Evolutionary conservation across 306 rosid genomes (phyloP), one percentile per base, ranked within the genome.

Genomic region (Prunus fruticosa): DNA sequence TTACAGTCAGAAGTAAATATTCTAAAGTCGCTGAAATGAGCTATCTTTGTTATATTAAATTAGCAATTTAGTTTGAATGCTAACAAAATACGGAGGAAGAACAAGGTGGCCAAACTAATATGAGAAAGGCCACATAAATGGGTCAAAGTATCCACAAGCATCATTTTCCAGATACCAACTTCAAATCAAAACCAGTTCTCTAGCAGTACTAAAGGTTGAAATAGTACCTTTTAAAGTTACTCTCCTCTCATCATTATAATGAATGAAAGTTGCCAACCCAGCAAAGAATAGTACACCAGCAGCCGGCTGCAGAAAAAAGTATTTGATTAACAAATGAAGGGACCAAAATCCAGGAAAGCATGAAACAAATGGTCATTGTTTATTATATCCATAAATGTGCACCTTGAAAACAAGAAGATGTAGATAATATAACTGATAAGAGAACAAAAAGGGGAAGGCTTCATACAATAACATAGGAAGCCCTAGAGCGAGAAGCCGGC

Each of bases 231-330:
- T 94, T 0, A 76, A 76, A 84, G 89, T 85, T 43, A 87, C 91
- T 82, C 98, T 86, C 72, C 83, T 94, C 88, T 91, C 98, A 66
- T 94, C 97, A 4, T 94, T 94, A 72, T 83, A 89, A 79, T 85
- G 93, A 51, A 90, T 22, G 64, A 88, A 81, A 68, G 91, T 76
- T 5, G 84, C 98, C 3, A 94, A 27, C 60, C 98, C 97, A 9
- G 84, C 89, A 86, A 94, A 85, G 62, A 93, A 91, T 52, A 90
- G 82, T 65, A 82, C 41, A 51, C 84, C 94, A 64, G 83, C 91
- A 79, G 86, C 90, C 11, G 95, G 83, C 98, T 94, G 89, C 76
- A 85, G 69, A 30, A 77, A 77, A 68, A 51, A 60, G 45, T 61
- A 64, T 11, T 49, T 19, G 34, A 57, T 54, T 70, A 79, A 76